Percentiles rank a stretch among this genome's conserved stretches.
Evolutionary conservation across 768 basidiomycete species (phyloP).

Genomic region (Hydnum rufescens): DNA sequence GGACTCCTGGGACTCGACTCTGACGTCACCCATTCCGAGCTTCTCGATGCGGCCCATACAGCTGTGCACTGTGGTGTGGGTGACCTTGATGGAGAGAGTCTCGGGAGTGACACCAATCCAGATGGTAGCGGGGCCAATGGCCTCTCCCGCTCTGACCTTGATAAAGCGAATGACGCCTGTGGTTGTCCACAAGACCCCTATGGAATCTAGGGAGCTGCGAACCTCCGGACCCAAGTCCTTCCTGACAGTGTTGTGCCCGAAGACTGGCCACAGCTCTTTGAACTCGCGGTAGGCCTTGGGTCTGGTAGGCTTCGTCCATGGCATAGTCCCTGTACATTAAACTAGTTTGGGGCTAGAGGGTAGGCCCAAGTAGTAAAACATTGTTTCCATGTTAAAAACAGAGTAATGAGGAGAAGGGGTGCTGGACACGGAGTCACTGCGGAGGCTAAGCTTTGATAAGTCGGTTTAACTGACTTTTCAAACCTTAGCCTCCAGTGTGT

Average conservation of each 20-base stretch:
- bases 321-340: constrained; percentile 15
- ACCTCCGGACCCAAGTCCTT: constrained; percentile 12
- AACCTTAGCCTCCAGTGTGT: no score
- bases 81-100: no score
- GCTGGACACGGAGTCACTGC: no score
- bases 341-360: constrained; percentile 15
- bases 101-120: no score
- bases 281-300: constrained; percentile 13
- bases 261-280: constrained; percentile 18
- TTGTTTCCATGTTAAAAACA: background rate
- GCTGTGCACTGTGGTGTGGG: no score
- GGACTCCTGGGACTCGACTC: no score
- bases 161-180: constrained; percentile 19
- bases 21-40: no score
- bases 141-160: constrained; percentile 14
- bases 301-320: constrained; percentile 14
- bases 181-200: constrained; percentile 15
- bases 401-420: no score
- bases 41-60: no score
- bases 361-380: constrained; percentile 16
- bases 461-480: no score
- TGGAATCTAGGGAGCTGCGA: constrained; percentile 14
- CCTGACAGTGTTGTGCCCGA: constrained; percentile 16
- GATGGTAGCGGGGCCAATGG: constrained; percentile 10
- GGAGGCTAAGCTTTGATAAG: no score